Base-by-base conservation (phyloP, 2,329 filamentous ascomycete genomes). In the Nigrograna mackinnonii region DNA sequence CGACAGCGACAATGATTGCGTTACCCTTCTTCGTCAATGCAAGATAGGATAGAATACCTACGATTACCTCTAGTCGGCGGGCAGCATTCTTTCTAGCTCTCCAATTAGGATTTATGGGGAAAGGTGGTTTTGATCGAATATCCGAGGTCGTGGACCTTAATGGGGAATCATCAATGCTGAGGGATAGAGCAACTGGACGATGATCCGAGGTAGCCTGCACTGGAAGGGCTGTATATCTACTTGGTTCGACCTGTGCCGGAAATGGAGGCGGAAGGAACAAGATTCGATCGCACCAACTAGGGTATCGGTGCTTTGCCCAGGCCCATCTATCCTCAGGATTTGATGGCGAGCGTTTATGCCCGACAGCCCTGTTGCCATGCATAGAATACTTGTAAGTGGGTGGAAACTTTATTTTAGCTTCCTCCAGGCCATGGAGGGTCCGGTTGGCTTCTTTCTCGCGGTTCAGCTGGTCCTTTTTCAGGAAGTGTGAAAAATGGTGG, bases 231-330 rank as follows among this genome's bases (percentile, higher is more conserved):
- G 83, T 78, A 67, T 97, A 97, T 18, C 68, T 73, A 20, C 79
- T 70, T 3, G 83, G 75, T 18, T 72, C 68, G n/a, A 89, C 77
- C 6, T 74, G 17, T 67, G 66, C 16, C 14, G 55, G 43, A 79
- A 82, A 17, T 79, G 70, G 54, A 7, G 63, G 52, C 2, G 61
- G 58, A 2, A 92, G 75, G 67, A 84, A 97, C 16, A 97, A 74
- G 16, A 97, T 85, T 3, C 94, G 83, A 68, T 97, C 94, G 58
- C 91, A 96, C 94, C 92, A 97, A 59, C 86, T 85, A 1, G 94
- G 62, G 79, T 89, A 95, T 34, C 94, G 84, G 64, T 95, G 88
- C 43, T 77, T 75, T 6, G 91, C 88, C 80, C 91, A 96, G 22
- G 75, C 71, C 85, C 87, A 92, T 9, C 54, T 50, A 14, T 61